These are phyloP conservation scores for Bolboschoenus planiculmis DNA, from an alignment of 176 grass and related monocot genomes.

Conservation along the genomic window DNA sequence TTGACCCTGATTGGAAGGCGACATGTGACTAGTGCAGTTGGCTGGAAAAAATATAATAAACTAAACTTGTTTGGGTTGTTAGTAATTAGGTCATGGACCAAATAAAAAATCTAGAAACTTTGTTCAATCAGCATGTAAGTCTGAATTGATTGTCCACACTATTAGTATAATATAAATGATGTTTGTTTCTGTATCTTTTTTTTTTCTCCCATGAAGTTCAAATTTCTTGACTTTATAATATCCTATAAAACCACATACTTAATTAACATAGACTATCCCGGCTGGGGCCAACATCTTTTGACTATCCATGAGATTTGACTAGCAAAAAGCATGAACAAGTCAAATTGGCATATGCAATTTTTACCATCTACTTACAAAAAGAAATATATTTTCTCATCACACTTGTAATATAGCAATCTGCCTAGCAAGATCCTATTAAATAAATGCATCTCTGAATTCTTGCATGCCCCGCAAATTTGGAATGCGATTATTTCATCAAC, in stretches of 20 bases:
- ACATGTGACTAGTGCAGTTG: background rate
- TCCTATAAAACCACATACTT: background rate
- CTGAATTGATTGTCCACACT: background rate
- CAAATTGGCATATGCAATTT: background rate
- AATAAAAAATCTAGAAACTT: background rate
- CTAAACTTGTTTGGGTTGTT: background rate
- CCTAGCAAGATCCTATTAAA: background rate
- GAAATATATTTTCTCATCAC: background rate
- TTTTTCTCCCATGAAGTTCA: background rate
- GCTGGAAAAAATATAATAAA: background rate
- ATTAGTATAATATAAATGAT: background rate
- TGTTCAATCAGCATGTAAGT: background rate
- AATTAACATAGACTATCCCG: background rate
- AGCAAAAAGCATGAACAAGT: background rate
- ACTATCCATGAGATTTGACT: background rate
- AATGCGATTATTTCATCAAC: background rate
- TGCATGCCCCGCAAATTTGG: background rate
- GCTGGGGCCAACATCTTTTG: background rate
- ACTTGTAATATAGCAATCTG: background rate
- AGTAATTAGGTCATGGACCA: background rate
- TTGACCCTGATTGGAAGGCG: background rate
- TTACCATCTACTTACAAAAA: background rate
- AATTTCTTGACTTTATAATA: background rate
- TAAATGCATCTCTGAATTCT: background rate
- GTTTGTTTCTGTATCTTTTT: background rate